Conservation (phyloP, 768 basidiomycete genomes). For the Coprinopsis strossmayeri region DNA sequence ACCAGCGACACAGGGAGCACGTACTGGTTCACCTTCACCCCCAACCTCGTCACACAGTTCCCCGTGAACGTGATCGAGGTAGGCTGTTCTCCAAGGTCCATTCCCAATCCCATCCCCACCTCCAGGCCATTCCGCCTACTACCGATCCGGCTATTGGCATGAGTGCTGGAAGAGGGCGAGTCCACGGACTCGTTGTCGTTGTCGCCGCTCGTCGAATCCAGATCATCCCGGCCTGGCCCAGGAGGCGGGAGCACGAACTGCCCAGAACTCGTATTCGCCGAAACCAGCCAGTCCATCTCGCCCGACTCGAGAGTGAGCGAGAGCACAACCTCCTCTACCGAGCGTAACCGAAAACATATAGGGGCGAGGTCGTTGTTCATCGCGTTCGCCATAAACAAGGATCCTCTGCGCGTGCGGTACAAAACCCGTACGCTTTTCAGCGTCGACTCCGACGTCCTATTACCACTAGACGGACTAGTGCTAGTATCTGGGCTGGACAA, state of each 20-base stretch:
- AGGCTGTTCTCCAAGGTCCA: constrained; percentile 1
- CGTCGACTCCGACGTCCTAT: no score
- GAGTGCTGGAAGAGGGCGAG: no score
- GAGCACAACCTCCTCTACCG: constrained; percentile 2
- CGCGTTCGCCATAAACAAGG: constrained; percentile 3
- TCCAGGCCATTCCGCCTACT: background rate
- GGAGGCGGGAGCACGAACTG: no score
- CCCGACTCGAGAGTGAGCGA: background rate
- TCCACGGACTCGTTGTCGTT: no score
- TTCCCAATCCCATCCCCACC: background rate
- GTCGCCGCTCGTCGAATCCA: no score
- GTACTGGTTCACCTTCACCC: constrained; percentile 17
- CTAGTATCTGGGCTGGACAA: constrained; percentile 4
- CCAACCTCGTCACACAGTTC: constrained; percentile 14
- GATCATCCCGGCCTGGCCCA: no score
- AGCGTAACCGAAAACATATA: constrained; percentile 6
- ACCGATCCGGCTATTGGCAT: background rate
- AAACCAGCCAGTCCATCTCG: constrained; percentile 6
- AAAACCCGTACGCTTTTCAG: constrained; percentile 3
- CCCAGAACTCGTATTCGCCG: no score
- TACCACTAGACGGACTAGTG: no score
- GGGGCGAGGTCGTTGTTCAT: constrained; percentile 10
- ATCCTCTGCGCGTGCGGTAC: constrained; percentile 2
- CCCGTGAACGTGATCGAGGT: constrained; percentile 5
- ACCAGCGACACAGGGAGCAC: constrained; percentile 15